Evolutionary conservation across 192 early-diverging fungal species (phyloP), one percentile per base, ranked within the genome.

Genomic region (Podila epigama): DNA sequence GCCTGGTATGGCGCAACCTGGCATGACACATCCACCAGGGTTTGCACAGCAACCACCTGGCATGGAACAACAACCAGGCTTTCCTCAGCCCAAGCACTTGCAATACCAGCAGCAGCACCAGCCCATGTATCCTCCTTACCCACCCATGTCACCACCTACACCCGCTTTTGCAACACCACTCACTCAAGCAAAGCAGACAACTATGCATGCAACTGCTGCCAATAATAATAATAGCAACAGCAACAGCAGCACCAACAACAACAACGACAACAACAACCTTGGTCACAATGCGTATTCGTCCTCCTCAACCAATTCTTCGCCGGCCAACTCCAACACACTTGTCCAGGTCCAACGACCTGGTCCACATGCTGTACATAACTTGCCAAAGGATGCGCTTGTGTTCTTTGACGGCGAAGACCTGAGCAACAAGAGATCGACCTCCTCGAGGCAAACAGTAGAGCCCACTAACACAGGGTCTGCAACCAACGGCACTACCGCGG

Each of bases 341-440:
- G 16, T 53, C 34, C 52, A 22, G 15, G 27, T 40, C 53, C 13
- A 10, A 7, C 67, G 62, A 31, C 65, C 65, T 28, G 73, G 73
- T 4, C 73, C 73, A 6, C 73, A 77, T 48, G 73, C 73, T 10
- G 16, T 77, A 25, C 73, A 77, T 22, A 48, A 68, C 50, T 13
- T 68, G n/a, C 35, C 59, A 0, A 42, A 16, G 25, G 51, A 63
- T 34, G 66, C 73, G 20, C 70, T 64, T 22, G 60, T 68, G 22
- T 28, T 62, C 18, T 63, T 64, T 36, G 66, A 68, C 9, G 62
- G 65, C 1, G 34, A 63, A n/a, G n/a, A 33, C 32, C 51, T 18
- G 22, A 54, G 12, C 29, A 15, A 8, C 11, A 11, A 2, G 27
- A 54, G 52, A 22, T 13, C n/a, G n/a, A n/a, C n/a, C n/a, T n/a